Conservation (phyloP, 805 yeast genomes). For the Maudiozyma barnettii region DNA sequence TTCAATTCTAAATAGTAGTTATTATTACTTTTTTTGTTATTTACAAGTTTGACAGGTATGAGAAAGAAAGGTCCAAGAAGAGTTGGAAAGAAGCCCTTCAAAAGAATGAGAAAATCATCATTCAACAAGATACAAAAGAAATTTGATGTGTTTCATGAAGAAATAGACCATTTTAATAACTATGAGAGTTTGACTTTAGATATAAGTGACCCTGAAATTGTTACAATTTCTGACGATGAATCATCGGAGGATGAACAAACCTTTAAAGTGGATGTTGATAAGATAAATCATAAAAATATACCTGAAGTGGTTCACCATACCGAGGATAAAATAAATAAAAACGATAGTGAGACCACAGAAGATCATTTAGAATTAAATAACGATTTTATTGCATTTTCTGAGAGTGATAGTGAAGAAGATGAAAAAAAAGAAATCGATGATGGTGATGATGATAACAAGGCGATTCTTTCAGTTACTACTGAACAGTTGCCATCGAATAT, state of each 20-base stretch:
- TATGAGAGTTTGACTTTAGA: constrained; percentile 21
- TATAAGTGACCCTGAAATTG: constrained; percentile 8
- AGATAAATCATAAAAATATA: neutral
- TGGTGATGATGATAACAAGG: constrained; percentile 5
- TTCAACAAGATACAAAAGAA: constrained; percentile 22
- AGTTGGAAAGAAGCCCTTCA: constrained; percentile 3
- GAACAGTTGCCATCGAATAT: no score
- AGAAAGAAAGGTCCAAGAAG: neutral
- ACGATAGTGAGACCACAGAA: constrained; percentile 1
- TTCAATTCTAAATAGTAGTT: neutral
- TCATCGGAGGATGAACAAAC: neutral
- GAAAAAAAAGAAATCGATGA: constrained; percentile 3
- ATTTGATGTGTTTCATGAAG: constrained; percentile 23
- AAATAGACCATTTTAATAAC: constrained; percentile 17
- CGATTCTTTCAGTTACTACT: neutral
- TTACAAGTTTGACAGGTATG: neutral
- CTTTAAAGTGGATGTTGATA: constrained; percentile 3
- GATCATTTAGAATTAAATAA: constrained; percentile 27
- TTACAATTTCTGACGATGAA: constrained; percentile 2
- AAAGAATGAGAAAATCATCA: constrained; percentile 27
- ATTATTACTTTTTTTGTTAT: neutral
- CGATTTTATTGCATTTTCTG: constrained; percentile 36
- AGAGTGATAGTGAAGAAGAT: constrained; percentile 16
- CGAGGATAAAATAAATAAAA: neutral
- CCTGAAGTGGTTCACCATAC: neutral